phyloP scores from a whole-genome alignment of 2,329 filamentous ascomycete species.

The Acrocalymma vagum region DNA sequence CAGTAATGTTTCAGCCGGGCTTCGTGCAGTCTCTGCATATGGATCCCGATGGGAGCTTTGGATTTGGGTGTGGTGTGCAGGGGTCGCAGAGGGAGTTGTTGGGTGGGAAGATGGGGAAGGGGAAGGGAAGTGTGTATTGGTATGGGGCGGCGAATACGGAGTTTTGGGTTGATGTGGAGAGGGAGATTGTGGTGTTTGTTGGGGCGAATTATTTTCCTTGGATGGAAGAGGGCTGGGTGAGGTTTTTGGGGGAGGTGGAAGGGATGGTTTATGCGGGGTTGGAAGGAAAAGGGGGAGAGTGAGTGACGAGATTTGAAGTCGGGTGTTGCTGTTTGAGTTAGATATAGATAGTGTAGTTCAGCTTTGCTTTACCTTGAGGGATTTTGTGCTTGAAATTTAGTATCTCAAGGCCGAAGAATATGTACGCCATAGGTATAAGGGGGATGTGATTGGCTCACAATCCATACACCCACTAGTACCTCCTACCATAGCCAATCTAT shows the following conservation, averaged over 20 bases:
- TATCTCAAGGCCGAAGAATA: too few relatives aligned
- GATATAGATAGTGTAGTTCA: too few relatives aligned
- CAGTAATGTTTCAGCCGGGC: constrained; percentile 49
- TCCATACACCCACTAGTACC: too few relatives aligned
- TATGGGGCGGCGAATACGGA: constrained; percentile 34
- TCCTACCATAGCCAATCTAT: too few relatives aligned
- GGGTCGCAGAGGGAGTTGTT: constrained; percentile 45
- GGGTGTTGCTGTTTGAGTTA: too few relatives aligned
- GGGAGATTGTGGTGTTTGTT: constrained; percentile 24
- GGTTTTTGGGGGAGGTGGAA: constrained; percentile 30
- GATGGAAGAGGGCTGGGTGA: constrained; percentile 28
- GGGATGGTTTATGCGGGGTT: constrained; percentile 26
- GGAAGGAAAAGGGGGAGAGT: not conserved
- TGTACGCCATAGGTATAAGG: too few relatives aligned
- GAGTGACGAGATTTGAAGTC: too few relatives aligned
- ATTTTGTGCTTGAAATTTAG: too few relatives aligned
- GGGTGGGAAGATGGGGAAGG: constrained; percentile 22
- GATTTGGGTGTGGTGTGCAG: constrained; percentile 61
- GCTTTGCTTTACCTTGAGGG: too few relatives aligned
- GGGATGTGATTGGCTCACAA: too few relatives aligned
- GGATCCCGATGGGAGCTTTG: constrained; percentile 47
- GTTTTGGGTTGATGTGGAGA: constrained; percentile 31
- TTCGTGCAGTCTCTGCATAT: constrained; percentile 58
- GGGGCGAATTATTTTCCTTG: constrained; percentile 31
- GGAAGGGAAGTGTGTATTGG: constrained; percentile 33